A percentile compares a stretch with the other conserved stretches of the same genome.
Conservation (phyloP, 73 alveolate genomes). For the Tetrahymena thermophila region DNA sequence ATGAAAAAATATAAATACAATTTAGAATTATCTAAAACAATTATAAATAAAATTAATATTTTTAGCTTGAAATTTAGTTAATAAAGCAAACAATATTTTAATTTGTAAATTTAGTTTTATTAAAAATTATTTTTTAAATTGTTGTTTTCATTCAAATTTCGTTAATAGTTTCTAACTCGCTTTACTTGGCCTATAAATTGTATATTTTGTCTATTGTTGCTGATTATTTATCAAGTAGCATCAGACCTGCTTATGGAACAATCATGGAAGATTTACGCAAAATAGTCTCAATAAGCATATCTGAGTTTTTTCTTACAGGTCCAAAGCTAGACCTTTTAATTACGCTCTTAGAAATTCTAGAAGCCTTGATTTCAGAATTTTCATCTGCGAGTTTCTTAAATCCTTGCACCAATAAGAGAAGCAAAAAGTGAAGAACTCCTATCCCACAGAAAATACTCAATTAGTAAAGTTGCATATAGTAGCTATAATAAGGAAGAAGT, state of each 20-base stretch:
- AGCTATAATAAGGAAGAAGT: background rate
- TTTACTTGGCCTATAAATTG: background rate
- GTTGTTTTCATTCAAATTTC: background rate
- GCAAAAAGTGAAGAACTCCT: background rate
- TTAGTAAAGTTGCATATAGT: background rate
- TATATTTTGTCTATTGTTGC: background rate
- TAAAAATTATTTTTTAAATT: background rate
- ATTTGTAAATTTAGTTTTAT: background rate
- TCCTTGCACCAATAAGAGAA: background rate
- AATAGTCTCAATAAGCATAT: background rate
- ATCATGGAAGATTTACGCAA: background rate
- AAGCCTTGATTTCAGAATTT: background rate
- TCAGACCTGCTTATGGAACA: background rate
- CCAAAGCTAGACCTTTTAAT: background rate
- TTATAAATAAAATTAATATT: no score
- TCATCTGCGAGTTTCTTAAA: background rate
- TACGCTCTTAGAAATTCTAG: background rate
- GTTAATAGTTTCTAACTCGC: background rate
- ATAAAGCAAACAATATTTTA: no score
- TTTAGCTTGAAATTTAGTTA: no score
- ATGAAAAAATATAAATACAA: no score
- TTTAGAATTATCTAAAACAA: no score
- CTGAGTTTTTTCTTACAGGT: background rate
- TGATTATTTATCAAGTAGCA: background rate
- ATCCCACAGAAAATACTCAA: background rate